These are phyloP conservation scores for Cucumis hystrix DNA, from an alignment of 306 rosid species.

Conservation along the genomic window DNA sequence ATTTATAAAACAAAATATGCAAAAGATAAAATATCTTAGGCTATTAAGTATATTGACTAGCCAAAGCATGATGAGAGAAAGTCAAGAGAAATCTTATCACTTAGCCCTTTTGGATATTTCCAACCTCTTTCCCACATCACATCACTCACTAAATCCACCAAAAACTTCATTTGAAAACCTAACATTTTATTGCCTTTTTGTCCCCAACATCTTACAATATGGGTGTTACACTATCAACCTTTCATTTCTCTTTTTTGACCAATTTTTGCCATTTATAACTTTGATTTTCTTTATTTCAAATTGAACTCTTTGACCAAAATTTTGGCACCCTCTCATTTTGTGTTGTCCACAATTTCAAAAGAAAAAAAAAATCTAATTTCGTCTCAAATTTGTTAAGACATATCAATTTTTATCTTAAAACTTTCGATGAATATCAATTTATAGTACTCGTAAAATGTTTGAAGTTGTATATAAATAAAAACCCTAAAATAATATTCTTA, in stretches of 20 bases:
- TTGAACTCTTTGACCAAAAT: neutral
- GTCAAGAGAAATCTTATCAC: neutral
- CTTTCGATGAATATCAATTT: no score
- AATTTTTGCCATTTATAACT: neutral
- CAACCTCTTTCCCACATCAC: neutral
- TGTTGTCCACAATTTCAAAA: neutral
- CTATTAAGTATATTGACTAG: neutral
- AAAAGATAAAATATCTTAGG: neutral
- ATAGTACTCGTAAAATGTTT: no score
- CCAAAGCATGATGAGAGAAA: neutral
- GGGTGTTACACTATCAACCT: neutral
- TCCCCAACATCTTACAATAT: neutral
- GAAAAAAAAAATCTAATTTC: no score
- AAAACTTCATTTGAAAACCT: neutral
- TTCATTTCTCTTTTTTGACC: neutral
- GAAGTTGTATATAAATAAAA: no score
- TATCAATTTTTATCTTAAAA: no score
- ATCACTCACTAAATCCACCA: neutral
- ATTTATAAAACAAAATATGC: neutral
- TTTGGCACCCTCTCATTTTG: neutral
- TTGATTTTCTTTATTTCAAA: neutral
- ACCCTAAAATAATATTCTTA: no score
- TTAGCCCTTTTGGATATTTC: neutral
- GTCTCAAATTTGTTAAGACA: no score
- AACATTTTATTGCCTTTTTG: neutral